These are phyloP conservation scores for Astrocystis sublimbata DNA, from an alignment of 495 filamentous ascomycete species.

Conservation along the genomic window DNA sequence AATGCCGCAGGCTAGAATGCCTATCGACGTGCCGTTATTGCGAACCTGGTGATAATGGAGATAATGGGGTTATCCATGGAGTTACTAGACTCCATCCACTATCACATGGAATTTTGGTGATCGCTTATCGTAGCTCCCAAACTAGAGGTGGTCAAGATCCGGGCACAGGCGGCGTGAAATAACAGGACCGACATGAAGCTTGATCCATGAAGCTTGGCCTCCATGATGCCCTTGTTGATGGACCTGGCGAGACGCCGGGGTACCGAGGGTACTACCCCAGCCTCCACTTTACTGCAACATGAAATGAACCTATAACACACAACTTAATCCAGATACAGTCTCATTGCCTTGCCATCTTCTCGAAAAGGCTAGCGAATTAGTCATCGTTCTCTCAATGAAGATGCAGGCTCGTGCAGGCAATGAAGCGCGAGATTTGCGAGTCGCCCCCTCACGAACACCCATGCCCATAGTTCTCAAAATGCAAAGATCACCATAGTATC, in stretches of 20 bases:
- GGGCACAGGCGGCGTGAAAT: neutral
- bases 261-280: neutral
- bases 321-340: too few relatives aligned
- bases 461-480: constrained; percentile 3
- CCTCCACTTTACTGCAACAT: neutral
- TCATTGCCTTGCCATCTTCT: constrained; percentile 1
- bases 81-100: too few relatives aligned
- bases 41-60: too few relatives aligned
- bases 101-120: too few relatives aligned
- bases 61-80: too few relatives aligned
- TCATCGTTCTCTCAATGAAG: too few relatives aligned
- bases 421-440: too few relatives aligned
- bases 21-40: too few relatives aligned
- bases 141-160: neutral
- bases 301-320: neutral
- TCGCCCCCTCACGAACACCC: too few relatives aligned
- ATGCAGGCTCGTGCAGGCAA: too few relatives aligned
- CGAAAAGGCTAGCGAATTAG: neutral
- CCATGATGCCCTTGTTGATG: neutral
- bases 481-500: neutral
- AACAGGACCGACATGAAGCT: neutral
- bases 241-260: too few relatives aligned
- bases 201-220: neutral
- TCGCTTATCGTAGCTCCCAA: neutral
- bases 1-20: too few relatives aligned